Evolutionary conservation across 768 basidiomycete species (phyloP).

Genomic region (Suillus cothurnatus): DNA sequence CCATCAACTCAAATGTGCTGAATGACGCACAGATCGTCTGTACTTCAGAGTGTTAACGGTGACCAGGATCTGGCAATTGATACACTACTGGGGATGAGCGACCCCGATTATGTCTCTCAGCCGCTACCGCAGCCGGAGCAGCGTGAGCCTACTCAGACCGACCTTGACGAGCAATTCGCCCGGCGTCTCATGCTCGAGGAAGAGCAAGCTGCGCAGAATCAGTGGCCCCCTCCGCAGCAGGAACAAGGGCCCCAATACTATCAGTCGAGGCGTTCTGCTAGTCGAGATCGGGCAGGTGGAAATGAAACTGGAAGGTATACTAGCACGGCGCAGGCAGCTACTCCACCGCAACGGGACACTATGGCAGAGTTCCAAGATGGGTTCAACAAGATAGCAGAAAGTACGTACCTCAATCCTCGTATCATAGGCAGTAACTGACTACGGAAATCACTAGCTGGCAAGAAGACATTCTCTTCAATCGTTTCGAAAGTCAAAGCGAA

Average conservation of each 20-base stretch:
- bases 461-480: slow-evolving; percentile 73
- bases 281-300: slow-evolving; percentile 13
- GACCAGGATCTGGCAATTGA: slow-evolving; percentile 80
- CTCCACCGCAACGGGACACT: slow-evolving; percentile 47
- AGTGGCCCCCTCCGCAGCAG: slow-evolving; percentile 21
- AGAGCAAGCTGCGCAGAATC: slow-evolving; percentile 33
- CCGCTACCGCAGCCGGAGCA: slow-evolving; percentile 9
- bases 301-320: slow-evolving; percentile 13
- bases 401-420: slow-evolving; percentile 42
- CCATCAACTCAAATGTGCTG: not conserved
- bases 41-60: slow-evolving; percentile 71
- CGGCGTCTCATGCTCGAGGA: slow-evolving; percentile 70
- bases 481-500: slow-evolving; percentile 82
- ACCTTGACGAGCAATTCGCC: slow-evolving; percentile 81
- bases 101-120: slow-evolving; percentile 66
- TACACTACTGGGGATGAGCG: slow-evolving; percentile 80
- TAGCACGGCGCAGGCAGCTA: slow-evolving; percentile 14
- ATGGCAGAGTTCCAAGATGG: slow-evolving; percentile 74
- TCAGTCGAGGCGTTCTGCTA: slow-evolving; percentile 17
- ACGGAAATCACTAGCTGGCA: slow-evolving; percentile 52
- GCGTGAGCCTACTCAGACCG: slow-evolving; percentile 49
- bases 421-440: not conserved
- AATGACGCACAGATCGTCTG: slow-evolving; percentile 50
- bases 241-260: slow-evolving; percentile 24
- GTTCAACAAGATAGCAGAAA: slow-evolving; percentile 75